These are phyloP conservation scores for Lagenaria siceraria DNA, from an alignment of 306 rosid species.

Conservation along the genomic window DNA sequence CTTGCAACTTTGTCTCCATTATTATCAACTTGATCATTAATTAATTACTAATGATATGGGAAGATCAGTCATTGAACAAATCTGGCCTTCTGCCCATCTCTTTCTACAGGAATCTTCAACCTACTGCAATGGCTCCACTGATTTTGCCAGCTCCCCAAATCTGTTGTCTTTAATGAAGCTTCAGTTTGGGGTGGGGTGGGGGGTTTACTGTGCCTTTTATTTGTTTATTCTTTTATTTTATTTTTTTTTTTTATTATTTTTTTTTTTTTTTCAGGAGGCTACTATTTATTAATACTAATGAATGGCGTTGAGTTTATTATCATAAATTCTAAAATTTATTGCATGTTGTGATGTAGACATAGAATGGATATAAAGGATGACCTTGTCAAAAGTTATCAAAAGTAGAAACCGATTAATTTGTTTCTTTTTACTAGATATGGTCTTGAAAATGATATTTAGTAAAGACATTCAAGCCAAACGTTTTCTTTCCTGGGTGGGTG, in stretches of 20 bases:
- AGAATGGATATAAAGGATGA: background rate
- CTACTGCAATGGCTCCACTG: background rate
- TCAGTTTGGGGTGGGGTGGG: background rate
- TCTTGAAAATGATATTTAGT: background rate
- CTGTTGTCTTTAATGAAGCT: background rate
- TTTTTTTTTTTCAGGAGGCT: background rate
- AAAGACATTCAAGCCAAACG: background rate
- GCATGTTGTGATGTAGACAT: background rate
- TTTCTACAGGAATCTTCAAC: background rate
- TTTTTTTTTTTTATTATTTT: no score
- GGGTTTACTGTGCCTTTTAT: background rate
- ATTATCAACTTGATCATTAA: background rate
- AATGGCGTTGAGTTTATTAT: background rate
- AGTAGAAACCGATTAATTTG: background rate
- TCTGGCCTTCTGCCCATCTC: background rate
- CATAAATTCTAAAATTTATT: background rate
- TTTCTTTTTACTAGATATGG: background rate
- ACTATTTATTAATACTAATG: background rate
- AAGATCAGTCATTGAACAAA: background rate
- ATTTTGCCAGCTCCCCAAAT: background rate
- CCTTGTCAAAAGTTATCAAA: background rate
- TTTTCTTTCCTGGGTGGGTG: background rate
- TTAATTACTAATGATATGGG: background rate
- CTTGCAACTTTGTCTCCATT: constrained; percentile 6
- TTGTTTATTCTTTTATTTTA: no score